phyloP scores from a whole-genome alignment of 1,284 basidiomycete genomes.

The Ustilago hordei region DNA sequence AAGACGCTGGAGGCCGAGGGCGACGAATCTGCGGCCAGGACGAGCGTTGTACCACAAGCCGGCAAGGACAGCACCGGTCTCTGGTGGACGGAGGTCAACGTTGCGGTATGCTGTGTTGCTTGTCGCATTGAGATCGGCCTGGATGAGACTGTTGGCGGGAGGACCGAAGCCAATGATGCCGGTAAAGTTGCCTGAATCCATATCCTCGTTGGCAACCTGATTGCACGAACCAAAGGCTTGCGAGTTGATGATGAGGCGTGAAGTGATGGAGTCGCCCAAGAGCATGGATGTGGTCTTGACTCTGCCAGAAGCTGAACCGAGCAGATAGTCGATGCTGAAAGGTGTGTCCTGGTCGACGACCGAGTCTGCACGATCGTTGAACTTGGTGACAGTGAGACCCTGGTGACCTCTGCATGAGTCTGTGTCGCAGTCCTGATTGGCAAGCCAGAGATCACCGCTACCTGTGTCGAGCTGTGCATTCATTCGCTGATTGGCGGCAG shows the following conservation, averaged over 20 bases:
- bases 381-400: slow-evolving; percentile 38
- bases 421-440: slow-evolving; percentile 51
- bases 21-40: slow-evolving; percentile 51
- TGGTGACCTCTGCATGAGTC: slow-evolving; percentile 46
- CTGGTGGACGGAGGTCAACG: slow-evolving; percentile 26
- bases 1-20: slow-evolving; percentile 58
- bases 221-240: slow-evolving; percentile 58
- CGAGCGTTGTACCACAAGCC: slow-evolving; percentile 55
- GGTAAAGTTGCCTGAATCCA: slow-evolving; percentile 56
- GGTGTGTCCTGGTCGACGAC: slow-evolving; percentile 43
- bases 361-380: slow-evolving; percentile 38
- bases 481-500: slow-evolving; percentile 47
- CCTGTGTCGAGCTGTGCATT: slow-evolving; percentile 62
- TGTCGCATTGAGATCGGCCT: slow-evolving; percentile 48
- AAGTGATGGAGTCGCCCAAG: slow-evolving; percentile 42
- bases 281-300: slow-evolving; percentile 53
- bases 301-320: slow-evolving; percentile 50
- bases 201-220: slow-evolving; percentile 46
- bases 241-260: slow-evolving; percentile 42
- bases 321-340: slow-evolving; percentile 57
- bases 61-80: slow-evolving; percentile 55
- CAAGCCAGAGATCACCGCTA: slow-evolving; percentile 60
- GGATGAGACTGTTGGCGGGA: slow-evolving; percentile 59
- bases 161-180: slow-evolving; percentile 60
- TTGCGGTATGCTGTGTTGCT: slow-evolving; percentile 44